These are phyloP conservation scores for Monosporascus sp. DNA, from an alignment of 2,329 filamentous ascomycete species.

Conservation along the genomic window DNA sequence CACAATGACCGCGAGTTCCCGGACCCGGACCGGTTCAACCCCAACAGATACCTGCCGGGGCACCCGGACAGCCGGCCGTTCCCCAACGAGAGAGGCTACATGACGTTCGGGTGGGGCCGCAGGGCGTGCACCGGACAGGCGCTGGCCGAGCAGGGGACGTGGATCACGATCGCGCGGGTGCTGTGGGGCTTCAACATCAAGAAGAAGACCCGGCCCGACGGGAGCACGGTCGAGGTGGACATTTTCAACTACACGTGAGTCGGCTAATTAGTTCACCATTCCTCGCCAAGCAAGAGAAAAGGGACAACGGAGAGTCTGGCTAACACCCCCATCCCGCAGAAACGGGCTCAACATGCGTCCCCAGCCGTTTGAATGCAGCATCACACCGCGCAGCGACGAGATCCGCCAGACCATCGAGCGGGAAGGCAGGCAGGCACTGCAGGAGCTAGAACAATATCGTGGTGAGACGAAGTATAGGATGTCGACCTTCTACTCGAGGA, in stretches of 20 bases:
- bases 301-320: background rate
- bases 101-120: slow-evolving; percentile 53
- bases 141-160: slow-evolving; percentile 55
- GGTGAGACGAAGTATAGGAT: slow-evolving; percentile 54
- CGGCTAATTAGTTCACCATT: slow-evolving; percentile 1
- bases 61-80: slow-evolving; percentile 38
- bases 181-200: slow-evolving; percentile 53
- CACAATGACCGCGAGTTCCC: slow-evolving; percentile 42
- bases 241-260: slow-evolving; percentile 52
- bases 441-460: slow-evolving; percentile 45
- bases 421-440: slow-evolving; percentile 47
- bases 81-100: slow-evolving; percentile 43
- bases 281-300: no score
- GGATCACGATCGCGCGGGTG: slow-evolving; percentile 51
- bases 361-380: slow-evolving; percentile 48
- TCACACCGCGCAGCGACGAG: slow-evolving; percentile 42
- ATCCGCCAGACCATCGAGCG: slow-evolving; percentile 45
- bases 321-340: slow-evolving; percentile 19
- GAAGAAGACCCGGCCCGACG: slow-evolving; percentile 30
- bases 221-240: slow-evolving; percentile 46
- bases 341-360: slow-evolving; percentile 57
- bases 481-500: slow-evolving; percentile 44
- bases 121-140: slow-evolving; percentile 48
- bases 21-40: slow-evolving; percentile 39
- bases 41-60: slow-evolving; percentile 34